Conservation (phyloP, 106 monocot genomes). For the Allium cepa region DNA sequence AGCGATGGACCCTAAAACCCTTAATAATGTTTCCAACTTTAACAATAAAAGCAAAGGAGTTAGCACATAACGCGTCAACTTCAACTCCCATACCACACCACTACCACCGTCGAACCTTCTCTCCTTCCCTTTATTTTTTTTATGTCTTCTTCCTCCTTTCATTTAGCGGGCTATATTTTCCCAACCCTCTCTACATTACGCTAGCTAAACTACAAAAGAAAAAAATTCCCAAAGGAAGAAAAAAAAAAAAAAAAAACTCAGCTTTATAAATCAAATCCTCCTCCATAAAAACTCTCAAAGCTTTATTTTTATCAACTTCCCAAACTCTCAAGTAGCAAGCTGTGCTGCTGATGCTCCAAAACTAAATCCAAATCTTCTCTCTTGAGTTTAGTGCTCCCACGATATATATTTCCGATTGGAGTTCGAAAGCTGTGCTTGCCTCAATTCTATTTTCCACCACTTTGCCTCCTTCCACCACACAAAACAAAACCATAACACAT, state of each 20-base stretch:
- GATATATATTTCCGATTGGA: not conserved
- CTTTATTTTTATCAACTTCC: not conserved
- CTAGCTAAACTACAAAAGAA: not conserved
- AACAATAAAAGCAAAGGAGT: too few species aligned
- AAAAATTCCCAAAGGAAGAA: too few species aligned
- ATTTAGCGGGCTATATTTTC: not conserved
- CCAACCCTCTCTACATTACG: not conserved
- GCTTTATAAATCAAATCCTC: too few species aligned
- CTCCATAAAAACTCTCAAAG: not conserved
- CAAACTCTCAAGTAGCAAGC: too few species aligned
- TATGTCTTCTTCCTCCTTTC: not conserved
- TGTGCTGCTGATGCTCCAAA: not conserved
- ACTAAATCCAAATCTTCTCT: not conserved
- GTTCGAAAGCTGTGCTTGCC: not conserved
- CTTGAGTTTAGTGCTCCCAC: not conserved
- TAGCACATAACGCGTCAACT: not conserved
- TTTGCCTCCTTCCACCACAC: conserved; percentile 1
- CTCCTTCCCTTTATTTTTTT: not conserved
- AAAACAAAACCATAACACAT: conserved; percentile 37
- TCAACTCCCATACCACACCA: not conserved
- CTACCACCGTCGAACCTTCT: not conserved
- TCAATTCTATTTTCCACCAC: conserved; percentile 2
- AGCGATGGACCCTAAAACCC: too few species aligned
- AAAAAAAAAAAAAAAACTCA: too few species aligned
- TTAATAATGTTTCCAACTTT: too few species aligned